phyloP scores from a whole-genome alignment of 768 basidiomycete genomes.

The Gloeopeniophorella convolvens region DNA sequence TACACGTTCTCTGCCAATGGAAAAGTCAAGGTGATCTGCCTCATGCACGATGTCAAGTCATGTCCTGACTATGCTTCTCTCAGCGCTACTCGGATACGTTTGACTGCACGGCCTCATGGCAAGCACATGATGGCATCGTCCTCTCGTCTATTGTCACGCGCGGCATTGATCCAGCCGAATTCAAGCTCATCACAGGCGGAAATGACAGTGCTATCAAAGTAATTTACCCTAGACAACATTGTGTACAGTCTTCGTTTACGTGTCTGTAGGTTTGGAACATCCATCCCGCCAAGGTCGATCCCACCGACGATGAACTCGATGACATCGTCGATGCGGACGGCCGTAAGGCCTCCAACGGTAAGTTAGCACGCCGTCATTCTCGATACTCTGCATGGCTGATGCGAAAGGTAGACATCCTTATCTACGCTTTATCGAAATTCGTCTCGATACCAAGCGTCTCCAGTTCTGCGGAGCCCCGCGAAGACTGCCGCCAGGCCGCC shows the following conservation, averaged over 20 bases:
- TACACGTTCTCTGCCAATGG: slow-evolving; percentile 49
- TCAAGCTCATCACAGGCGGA: slow-evolving; percentile 66
- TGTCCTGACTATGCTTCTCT: neutral
- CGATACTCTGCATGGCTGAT: neutral
- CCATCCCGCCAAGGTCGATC: slow-evolving; percentile 14
- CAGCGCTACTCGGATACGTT: slow-evolving; percentile 83
- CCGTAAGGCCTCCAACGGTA: slow-evolving; percentile 9
- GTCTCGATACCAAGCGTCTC: slow-evolving; percentile 86
- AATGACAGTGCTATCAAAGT: slow-evolving; percentile 86
- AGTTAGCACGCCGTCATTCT: neutral
- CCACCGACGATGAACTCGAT: neutral
- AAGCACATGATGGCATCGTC: slow-evolving; percentile 73
- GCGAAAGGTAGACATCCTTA: slow-evolving; percentile 54
- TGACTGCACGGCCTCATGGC: slow-evolving; percentile 78
- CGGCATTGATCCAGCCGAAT: slow-evolving; percentile 26
- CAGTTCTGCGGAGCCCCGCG: slow-evolving; percentile 53
- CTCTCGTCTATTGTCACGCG: slow-evolving; percentile 67
- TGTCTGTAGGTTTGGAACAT: slow-evolving; percentile 36
- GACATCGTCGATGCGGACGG: slow-evolving; percentile 10
- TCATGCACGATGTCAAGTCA: neutral
- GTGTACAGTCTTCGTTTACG: neutral
- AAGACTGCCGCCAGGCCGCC: slow-evolving; percentile 91
- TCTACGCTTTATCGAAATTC: slow-evolving; percentile 78
- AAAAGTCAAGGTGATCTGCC: slow-evolving; percentile 52
- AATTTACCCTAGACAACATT: slow-evolving; percentile 5